Evolutionary conservation across 2,329 filamentous ascomycete genomes (phyloP), one percentile per base, ranked within the genome.

Genomic region (Parafenestella ontariensis): DNA sequence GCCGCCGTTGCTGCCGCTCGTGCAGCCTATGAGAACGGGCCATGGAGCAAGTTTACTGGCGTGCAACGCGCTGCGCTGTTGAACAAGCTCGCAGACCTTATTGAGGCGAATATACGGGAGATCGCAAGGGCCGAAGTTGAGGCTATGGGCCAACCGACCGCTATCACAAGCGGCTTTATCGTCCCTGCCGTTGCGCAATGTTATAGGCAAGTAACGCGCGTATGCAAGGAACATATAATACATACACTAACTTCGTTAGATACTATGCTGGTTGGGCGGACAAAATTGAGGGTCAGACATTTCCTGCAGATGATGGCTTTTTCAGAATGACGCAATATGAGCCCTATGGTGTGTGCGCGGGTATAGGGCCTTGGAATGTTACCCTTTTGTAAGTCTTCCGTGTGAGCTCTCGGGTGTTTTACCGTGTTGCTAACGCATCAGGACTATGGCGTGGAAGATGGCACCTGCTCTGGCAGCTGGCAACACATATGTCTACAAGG

Each of bases 391-490:
- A 43, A 55, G 61, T 56, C 10, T n/a, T n/a, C n/a, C n/a, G n/a
- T n/a, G 17, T 15, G 24, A 23, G 5, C 13, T 21, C 15, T 40
- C 17, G 42, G 13, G 13, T 5, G 17, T 29, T 18, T 29, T 41
- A 3, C 46, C 26, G 17, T 18, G 18, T 26, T 45, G 28, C 33
- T 41, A 39, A 24, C 36, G 42, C 3, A 37, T 20, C n/a, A 63
- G 62, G 31, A 66, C 64, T 8, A 51, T 66, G 43, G 56, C 65
- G 7, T 64, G 57, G 64, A 73, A 75, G 50, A 52, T 64, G 7
- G 71, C 69, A 1, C 66, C 72, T 17, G 73, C 72, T 18, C 46
- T 75, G 15, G 73, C 72, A 29, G 63, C 70, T 9, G 72, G 72
- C 4, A 73, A 72, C 59, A 73, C 68, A 0, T 59, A 69, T 34